Percentiles rank a stretch among this genome's conserved stretches.
Evolutionary conservation across 805 yeast species (phyloP).

Genomic region (Hanseniaspora thailandica): DNA sequence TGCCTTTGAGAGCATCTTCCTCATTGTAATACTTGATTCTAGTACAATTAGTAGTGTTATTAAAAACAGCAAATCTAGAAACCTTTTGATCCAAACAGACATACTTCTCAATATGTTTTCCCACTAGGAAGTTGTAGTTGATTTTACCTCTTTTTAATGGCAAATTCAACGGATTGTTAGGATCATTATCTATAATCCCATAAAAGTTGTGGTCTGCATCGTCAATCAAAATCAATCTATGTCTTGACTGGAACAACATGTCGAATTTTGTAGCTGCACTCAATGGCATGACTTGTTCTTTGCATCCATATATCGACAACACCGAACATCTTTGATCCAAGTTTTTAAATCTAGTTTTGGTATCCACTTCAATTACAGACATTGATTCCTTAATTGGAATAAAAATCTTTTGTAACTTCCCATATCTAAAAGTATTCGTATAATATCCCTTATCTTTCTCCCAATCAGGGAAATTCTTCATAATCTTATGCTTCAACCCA

Average conservation of each 20-base stretch:
- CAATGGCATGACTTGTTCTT: slow-evolving; percentile 55
- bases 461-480: slow-evolving; percentile 31
- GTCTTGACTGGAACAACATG: slow-evolving; percentile 43
- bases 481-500: slow-evolving; percentile 35
- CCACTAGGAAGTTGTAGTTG: slow-evolving; percentile 49
- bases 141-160: slow-evolving; percentile 40
- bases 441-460: slow-evolving; percentile 32
- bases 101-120: slow-evolving; percentile 25
- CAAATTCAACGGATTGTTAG: slow-evolving; percentile 26
- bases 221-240: slow-evolving; percentile 45
- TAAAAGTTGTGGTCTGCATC: slow-evolving; percentile 75
- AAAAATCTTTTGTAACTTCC: slow-evolving; percentile 33
- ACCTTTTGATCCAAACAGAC: slow-evolving; percentile 39
- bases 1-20: neutral
- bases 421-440: slow-evolving; percentile 39
- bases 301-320: slow-evolving; percentile 57
- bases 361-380: slow-evolving; percentile 40
- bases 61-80: slow-evolving; percentile 36
- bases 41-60: slow-evolving; percentile 15
- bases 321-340: slow-evolving; percentile 41
- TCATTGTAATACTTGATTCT: neutral
- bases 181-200: slow-evolving; percentile 34
- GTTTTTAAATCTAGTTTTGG: slow-evolving; percentile 29
- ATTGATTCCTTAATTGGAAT: slow-evolving; percentile 41
- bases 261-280: slow-evolving; percentile 51